Base-by-base conservation (phyloP, 2,329 filamentous ascomycete species). In the Fusarium transvaalense region DNA sequence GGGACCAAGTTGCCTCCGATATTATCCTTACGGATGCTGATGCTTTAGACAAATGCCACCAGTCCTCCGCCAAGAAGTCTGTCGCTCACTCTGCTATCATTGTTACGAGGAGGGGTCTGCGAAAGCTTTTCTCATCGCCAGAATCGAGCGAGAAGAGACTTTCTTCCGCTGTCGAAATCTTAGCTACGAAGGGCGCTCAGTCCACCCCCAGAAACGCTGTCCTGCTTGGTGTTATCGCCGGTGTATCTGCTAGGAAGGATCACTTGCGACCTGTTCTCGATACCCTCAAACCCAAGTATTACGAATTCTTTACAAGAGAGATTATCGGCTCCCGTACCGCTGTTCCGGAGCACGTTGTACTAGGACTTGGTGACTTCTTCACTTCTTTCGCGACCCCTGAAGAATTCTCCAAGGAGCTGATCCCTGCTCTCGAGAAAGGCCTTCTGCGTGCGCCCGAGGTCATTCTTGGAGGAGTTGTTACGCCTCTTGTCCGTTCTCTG, bases 401-500 rank as follows among this genome's bases (percentile, higher is more conserved):
- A 25, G 94, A 97, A 69, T 77, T 98, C 31, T 86, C 88, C 54
- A 91, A 88, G 67, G 88, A 95, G 42, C 76, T 98, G 32, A 84
- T 97, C 25, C 93, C 94, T 10, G 84, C 93, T 0, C 82, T 98
- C 15, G 96, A 99, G 76, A 97, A 97, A 80, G 90, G 92, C 8
- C 85, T 99, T 56, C 82, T 99, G 45, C 88, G 97, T 76, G 91
- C 95, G 10, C 97, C 96, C 2, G 96, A 99, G 79, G 90, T 97
- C 42, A 89, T 97, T 15, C 83, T 98, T 29, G 89, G 91, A 71
- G 91, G 93, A 66, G 84, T 97, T 25, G 82, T 98, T 50, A 87
- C 90, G 8, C 88, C 91, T 14, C 83, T 98, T 45, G 84, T 97
- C 61, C 79, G 84, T 10, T 88, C 92, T 29, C 82, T 99, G 9